A percentile compares a stretch with the other conserved stretches of the same genome.
Evolutionary conservation across 1,284 basidiomycete species (phyloP).

Genomic region (Termitomyces sp.): DNA sequence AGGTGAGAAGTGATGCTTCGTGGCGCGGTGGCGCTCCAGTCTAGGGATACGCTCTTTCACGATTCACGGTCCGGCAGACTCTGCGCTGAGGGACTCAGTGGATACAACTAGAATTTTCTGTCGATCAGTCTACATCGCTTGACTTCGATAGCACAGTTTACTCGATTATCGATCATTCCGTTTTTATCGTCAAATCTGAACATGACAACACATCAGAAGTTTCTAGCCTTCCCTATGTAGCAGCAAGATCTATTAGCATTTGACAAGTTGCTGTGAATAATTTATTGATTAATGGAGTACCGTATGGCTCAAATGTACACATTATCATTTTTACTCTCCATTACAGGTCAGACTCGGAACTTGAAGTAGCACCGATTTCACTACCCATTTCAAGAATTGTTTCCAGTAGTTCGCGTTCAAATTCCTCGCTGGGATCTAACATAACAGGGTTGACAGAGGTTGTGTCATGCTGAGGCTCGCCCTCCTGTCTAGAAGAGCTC

Average conservation of each 20-base stretch:
- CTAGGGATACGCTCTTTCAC: no score
- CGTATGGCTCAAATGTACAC: neutral
- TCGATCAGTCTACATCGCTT: no score
- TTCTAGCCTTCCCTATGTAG: no score
- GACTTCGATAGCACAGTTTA: no score
- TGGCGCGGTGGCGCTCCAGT: no score
- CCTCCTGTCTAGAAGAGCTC: constrained; percentile 65
- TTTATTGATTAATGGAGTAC: neutral
- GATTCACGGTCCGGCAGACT: no score
- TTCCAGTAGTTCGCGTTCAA: constrained; percentile 72
- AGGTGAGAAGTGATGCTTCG: no score
- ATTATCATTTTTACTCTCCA: neutral
- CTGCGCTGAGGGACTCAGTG: no score
- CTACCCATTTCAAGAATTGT: neutral
- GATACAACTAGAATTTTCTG: neutral
- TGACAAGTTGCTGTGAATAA: neutral
- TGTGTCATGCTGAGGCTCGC: constrained; percentile 59
- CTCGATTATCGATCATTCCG: neutral
- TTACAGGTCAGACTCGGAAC: neutral
- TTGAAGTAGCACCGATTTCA: neutral
- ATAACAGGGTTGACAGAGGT: constrained; percentile 65
- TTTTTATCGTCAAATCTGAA: no score
- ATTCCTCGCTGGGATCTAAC: constrained; percentile 82
- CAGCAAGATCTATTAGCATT: no score
- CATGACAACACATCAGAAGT: no score